These are phyloP conservation scores for Dissophora ornata DNA, from an alignment of 192 early-diverging fungal species.

Conservation along the genomic window DNA sequence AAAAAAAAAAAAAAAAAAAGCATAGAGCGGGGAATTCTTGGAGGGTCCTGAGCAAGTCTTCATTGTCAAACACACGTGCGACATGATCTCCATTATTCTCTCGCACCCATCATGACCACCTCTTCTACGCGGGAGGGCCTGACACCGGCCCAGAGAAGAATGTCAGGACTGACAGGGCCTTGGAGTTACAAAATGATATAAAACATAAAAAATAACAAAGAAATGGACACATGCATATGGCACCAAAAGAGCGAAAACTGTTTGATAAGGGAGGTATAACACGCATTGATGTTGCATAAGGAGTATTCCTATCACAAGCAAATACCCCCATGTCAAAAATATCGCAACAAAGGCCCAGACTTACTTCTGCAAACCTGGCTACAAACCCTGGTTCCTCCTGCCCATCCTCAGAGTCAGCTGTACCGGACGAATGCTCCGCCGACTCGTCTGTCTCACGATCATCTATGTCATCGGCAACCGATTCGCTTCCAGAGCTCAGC, in stretches of 20 bases:
- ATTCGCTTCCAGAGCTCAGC: constrained; percentile 18
- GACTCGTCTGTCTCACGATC: not conserved
- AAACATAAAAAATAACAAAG: not conserved
- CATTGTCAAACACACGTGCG: too few species aligned
- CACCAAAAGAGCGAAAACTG: not conserved
- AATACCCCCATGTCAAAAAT: not conserved
- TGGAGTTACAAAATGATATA: not conserved
- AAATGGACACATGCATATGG: too few species aligned
- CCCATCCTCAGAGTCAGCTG: not conserved
- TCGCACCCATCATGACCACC: not conserved
- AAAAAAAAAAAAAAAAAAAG: too few species aligned
- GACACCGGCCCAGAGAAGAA: constrained; percentile 12
- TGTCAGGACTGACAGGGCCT: constrained; percentile 5
- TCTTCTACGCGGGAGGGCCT: constrained; percentile 12
- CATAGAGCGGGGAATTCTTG: too few species aligned
- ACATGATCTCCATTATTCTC: not conserved
- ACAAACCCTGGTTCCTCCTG: constrained; percentile 17
- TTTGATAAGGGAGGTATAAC: not conserved
- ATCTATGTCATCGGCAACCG: not conserved
- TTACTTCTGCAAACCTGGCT: constrained; percentile 22
- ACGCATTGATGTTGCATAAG: not conserved
- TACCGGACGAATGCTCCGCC: not conserved
- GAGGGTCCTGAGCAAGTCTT: too few species aligned
- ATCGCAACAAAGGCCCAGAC: not conserved
- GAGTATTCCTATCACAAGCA: too few species aligned